A percentile compares a stretch with the other conserved stretches of the same genome.
Conservation (phyloP, 164 flowering plant species). For the Umbilicus rupestris region DNA sequence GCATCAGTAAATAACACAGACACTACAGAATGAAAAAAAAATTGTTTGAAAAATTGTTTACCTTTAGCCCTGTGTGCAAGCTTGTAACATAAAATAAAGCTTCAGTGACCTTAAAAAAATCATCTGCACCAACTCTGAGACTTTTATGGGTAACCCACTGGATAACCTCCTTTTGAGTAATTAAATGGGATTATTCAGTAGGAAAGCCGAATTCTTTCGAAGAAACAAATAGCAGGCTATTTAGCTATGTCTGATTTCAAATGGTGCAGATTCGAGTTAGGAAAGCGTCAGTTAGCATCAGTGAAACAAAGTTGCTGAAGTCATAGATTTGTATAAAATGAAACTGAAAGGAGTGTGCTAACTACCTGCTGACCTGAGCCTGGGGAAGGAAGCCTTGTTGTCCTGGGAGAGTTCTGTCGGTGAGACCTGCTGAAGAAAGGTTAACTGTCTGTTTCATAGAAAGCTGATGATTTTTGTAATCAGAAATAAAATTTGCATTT, state of each 20-base stretch:
- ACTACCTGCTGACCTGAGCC: conserved; percentile 3
- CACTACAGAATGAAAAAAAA: neutral
- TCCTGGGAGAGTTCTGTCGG: neutral
- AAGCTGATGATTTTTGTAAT: neutral
- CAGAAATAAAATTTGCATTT: neutral
- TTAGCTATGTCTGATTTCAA: neutral
- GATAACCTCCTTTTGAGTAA: neutral
- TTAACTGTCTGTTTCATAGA: neutral
- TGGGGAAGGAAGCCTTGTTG: neutral
- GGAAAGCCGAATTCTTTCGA: neutral
- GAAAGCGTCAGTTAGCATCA: neutral
- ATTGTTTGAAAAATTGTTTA: neutral
- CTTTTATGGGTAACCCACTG: conserved; percentile 1
- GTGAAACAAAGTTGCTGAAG: neutral
- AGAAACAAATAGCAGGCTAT: neutral
- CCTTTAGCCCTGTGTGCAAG: neutral
- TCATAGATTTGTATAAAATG: neutral
- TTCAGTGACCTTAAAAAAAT: neutral
- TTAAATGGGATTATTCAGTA: neutral
- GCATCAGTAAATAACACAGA: conserved; percentile 3
- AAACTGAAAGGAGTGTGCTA: neutral
- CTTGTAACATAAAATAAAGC: neutral
- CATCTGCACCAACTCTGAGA: neutral
- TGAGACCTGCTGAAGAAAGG: neutral
- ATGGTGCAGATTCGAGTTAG: neutral